Evolutionary conservation across 164 flowering plant genomes (phyloP), one percentile per base, ranked within the genome.

Genomic region (Saururus chinensis): DNA sequence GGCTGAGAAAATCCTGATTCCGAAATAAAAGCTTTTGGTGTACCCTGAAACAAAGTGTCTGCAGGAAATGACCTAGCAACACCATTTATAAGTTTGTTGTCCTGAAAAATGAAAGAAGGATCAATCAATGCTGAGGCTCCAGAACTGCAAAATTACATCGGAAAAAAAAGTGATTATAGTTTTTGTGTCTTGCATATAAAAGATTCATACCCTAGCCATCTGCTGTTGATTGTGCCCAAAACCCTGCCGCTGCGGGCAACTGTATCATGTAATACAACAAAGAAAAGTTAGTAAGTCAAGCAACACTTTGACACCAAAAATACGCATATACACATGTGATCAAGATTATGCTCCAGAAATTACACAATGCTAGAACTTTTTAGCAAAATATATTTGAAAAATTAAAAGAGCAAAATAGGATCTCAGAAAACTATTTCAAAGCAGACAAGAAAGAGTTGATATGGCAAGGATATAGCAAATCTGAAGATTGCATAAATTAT

Each of bases 11-110:
- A 53, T 19, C 59, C 30, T 35, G 66, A 20, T 16, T 26, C 55
- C 7, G 66, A 35, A 24, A 63, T n/a, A 37, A 40, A 20, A 11
- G 37, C 37, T 40, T 55, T 55, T 63, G 66, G 59, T 22, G 55
- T 49, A 35, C 59, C 59, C 40, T 54, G n/a, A 21, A 22, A 51
- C 12, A 23, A 19, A 10, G 66, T 23, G 20, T 63, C 59, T 41
- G 30, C 12, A n/a, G 35, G 51, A 12, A 40, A 19, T 6, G 59
- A 54, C 30, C 35, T 54, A 51, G 3, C 56, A 42, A 41, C 8
- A 63, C 22, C 22, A 40, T 22, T 40, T 19, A 30, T 20, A 21
- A 26, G 57, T 37, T 45, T 53, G 41, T 41, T 41, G 11, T 40
- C 66, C 66, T 63, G 66, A 20, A 63, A 17, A 12, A 40, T 22